These are phyloP conservation scores for Phyllosticta ampelicida DNA, from an alignment of 2,329 filamentous ascomycete genomes.

Conservation along the genomic window DNA sequence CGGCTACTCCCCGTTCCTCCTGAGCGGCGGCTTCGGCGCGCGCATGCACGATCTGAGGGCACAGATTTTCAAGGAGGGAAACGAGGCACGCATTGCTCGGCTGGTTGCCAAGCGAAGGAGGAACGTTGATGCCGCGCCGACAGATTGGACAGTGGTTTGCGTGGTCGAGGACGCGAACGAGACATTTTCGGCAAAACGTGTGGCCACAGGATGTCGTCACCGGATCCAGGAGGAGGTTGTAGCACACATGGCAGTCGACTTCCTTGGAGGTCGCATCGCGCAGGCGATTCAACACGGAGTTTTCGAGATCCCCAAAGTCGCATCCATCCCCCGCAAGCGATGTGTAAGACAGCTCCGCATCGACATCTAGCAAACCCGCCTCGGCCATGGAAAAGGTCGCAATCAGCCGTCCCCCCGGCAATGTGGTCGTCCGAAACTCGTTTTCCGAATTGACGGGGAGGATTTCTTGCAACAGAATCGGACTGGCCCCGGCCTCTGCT, in stretches of 20 bases:
- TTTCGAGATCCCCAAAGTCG: slow-evolving; percentile 34
- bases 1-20: slow-evolving; percentile 47
- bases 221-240: slow-evolving; percentile 68
- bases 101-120: slow-evolving; percentile 38
- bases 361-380: slow-evolving; percentile 47
- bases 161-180: slow-evolving; percentile 66
- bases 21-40: slow-evolving; percentile 45
- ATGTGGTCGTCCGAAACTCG: slow-evolving; percentile 30
- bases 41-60: slow-evolving; percentile 49
- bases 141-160: slow-evolving; percentile 72
- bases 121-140: slow-evolving; percentile 51
- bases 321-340: slow-evolving; percentile 27
- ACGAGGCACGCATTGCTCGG: slow-evolving; percentile 53
- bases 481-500: slow-evolving; percentile 22
- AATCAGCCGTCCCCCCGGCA: slow-evolving; percentile 49
- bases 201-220: slow-evolving; percentile 80
- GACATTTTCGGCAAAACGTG: slow-evolving; percentile 74
- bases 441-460: slow-evolving; percentile 25
- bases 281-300: slow-evolving; percentile 44
- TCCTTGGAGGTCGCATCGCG: slow-evolving; percentile 55
- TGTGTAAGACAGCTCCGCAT: slow-evolving; percentile 45
- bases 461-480: slow-evolving; percentile 33
- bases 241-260: slow-evolving; percentile 83
- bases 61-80: slow-evolving; percentile 56
- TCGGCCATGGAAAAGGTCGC: slow-evolving; percentile 58